Conservation (phyloP, 306 rosid species). For the Abrus precatorius region DNA sequence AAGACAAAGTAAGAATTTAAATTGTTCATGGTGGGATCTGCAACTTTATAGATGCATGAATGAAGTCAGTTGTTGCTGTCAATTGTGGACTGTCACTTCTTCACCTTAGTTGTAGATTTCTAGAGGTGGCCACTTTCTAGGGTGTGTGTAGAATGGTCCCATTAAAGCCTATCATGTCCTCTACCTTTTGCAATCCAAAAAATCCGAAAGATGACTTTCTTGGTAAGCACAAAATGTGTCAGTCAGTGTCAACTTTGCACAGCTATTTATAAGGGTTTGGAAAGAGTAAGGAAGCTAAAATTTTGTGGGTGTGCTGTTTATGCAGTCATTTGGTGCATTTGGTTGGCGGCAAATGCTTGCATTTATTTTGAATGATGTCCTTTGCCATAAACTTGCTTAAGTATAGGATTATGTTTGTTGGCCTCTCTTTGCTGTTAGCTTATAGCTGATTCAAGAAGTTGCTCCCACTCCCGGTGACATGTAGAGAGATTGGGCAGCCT, state of each 20-base stretch:
- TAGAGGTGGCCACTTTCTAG: conserved; percentile 4
- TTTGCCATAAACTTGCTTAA: conserved; percentile 20
- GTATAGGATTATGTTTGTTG: conserved; percentile 1
- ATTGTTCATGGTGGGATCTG: background rate
- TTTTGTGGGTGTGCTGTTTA: conserved; percentile 17
- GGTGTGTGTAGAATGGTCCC: conserved; percentile 6
- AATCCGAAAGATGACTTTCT: background rate
- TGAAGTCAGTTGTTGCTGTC: background rate
- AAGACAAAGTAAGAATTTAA: conserved; percentile 22
- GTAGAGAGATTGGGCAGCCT: conserved; percentile 32
- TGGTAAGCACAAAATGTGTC: background rate
- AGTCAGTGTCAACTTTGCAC: conserved; percentile 5
- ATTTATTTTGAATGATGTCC: conserved; percentile 28
- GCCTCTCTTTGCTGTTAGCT: conserved; percentile 17
- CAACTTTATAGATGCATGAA: background rate
- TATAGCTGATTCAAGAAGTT: conserved; percentile 27
- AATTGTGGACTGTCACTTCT: background rate
- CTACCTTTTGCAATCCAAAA: background rate
- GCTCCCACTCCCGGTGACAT: background rate
- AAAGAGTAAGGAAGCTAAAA: conserved; percentile 14
- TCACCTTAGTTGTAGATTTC: conserved; percentile 11
- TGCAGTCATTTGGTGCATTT: conserved; percentile 26
- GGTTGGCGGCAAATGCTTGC: conserved; percentile 31
- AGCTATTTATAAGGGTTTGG: conserved; percentile 17
- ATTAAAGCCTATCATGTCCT: conserved; percentile 4